Percentiles rank a stretch among this genome's conserved stretches.
Conservation (phyloP, 306 rosid species). For the Spatholobus suberectus region DNA sequence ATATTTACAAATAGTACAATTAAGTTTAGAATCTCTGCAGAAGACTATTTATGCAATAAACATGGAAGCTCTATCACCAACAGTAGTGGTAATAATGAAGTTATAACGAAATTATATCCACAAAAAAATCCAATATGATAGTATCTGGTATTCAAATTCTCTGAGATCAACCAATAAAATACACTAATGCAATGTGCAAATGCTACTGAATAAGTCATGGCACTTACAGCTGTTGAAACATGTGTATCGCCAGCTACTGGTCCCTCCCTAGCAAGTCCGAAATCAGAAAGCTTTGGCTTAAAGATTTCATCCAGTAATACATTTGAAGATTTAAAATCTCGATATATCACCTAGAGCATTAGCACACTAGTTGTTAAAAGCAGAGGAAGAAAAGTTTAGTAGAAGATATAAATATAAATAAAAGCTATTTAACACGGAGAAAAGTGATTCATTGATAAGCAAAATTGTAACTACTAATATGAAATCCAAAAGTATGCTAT, state of each 20-base stretch:
- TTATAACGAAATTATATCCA: constrained; percentile 7
- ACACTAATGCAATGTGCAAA: constrained; percentile 5
- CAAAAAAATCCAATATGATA: constrained; percentile 4
- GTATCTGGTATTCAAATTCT: background rate
- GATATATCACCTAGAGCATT: constrained; percentile 65
- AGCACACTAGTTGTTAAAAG: constrained; percentile 22
- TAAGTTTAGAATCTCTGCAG: background rate
- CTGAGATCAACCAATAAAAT: background rate
- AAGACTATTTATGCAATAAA: background rate
- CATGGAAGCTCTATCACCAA: background rate
- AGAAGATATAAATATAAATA: background rate
- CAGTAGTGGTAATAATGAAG: background rate
- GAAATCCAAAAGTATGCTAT: background rate
- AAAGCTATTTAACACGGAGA: background rate
- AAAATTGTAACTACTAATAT: background rate
- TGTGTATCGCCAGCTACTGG: constrained; percentile 75
- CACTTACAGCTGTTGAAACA: constrained; percentile 91
- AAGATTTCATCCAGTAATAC: constrained; percentile 76
- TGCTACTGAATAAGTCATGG: constrained; percentile 11
- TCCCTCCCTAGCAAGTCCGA: constrained; percentile 93
- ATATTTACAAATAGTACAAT: background rate
- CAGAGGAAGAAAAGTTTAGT: background rate
- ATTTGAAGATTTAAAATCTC: constrained; percentile 82
- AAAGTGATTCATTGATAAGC: background rate
- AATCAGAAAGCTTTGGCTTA: constrained; percentile 83